These are phyloP conservation scores for Chytridium lagenaria DNA, from an alignment of 371 early-diverging fungal genomes.

Conservation along the genomic window DNA sequence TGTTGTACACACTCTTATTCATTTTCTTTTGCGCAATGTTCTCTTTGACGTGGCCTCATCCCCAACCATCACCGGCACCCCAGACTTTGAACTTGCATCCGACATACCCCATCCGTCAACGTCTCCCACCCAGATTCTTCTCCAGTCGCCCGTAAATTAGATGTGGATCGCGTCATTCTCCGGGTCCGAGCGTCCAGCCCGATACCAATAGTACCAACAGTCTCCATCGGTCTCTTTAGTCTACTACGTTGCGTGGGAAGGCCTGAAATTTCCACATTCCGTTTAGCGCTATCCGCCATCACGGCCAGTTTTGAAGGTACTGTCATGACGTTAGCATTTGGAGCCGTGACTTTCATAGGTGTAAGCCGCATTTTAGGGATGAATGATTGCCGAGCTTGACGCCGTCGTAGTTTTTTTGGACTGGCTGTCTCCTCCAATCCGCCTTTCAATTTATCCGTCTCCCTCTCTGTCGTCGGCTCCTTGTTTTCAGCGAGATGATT, in stretches of 20 bases:
- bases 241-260: neutral
- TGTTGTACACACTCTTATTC: too few species aligned
- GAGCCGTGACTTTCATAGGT: neutral
- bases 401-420: neutral
- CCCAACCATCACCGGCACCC: too few species aligned
- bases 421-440: neutral
- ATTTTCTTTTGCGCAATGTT: too few species aligned
- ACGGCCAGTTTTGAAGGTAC: neutral
- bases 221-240: neutral
- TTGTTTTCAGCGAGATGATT: neutral
- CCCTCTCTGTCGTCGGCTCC: neutral
- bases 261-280: neutral
- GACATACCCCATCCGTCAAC: neutral
- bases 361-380: slow-evolving; percentile 8
- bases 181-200: too few species aligned
- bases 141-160: neutral
- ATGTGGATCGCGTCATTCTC: neutral
- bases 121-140: slow-evolving; percentile 12
- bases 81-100: neutral
- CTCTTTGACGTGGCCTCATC: too few species aligned
- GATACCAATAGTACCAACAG: too few species aligned
- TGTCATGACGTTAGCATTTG: neutral
- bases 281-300: neutral
- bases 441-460: neutral
- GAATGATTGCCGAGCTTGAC: slow-evolving; percentile 1